phyloP scores from a whole-genome alignment of 768 basidiomycete species.

The Strobilomyces echinocephalus region DNA sequence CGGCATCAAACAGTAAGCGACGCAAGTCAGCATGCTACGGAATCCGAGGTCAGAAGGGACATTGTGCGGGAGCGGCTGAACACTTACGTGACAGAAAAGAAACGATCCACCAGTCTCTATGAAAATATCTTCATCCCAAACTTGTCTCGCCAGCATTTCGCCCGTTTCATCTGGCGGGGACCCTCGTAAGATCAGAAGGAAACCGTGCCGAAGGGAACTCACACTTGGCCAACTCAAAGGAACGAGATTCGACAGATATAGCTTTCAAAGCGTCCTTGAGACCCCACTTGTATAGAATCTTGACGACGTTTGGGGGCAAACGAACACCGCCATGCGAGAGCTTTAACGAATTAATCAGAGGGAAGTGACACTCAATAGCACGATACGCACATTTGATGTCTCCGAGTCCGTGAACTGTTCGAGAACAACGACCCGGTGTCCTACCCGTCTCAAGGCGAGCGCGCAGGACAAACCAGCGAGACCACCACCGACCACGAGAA shows the following conservation, averaged over 20 bases:
- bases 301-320: slow-evolving; percentile 56
- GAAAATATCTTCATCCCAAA: slow-evolving; percentile 46
- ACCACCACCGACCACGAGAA: slow-evolving; percentile 48
- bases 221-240: slow-evolving; percentile 27
- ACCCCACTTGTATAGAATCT: slow-evolving; percentile 53
- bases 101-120: slow-evolving; percentile 46
- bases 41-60: background rate
- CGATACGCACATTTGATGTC: slow-evolving; percentile 28
- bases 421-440: slow-evolving; percentile 57
- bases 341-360: slow-evolving; percentile 17
- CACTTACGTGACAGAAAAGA: slow-evolving; percentile 44
- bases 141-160: slow-evolving; percentile 40
- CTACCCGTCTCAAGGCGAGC: slow-evolving; percentile 48
- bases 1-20: slow-evolving; percentile 42
- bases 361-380: background rate
- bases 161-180: slow-evolving; percentile 41
- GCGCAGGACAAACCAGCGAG: slow-evolving; percentile 56
- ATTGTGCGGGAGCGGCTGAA: background rate
- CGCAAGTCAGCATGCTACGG: slow-evolving; percentile 51
- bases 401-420: slow-evolving; percentile 44
- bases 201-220: slow-evolving; percentile 3
- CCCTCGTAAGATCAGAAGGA: slow-evolving; percentile 5
- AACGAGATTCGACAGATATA: slow-evolving; percentile 23
- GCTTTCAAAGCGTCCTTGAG: slow-evolving; percentile 40
- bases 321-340: slow-evolving; percentile 38